These are phyloP conservation scores for Castanea crenata DNA, from an alignment of 306 rosid genomes.

Conservation along the genomic window DNA sequence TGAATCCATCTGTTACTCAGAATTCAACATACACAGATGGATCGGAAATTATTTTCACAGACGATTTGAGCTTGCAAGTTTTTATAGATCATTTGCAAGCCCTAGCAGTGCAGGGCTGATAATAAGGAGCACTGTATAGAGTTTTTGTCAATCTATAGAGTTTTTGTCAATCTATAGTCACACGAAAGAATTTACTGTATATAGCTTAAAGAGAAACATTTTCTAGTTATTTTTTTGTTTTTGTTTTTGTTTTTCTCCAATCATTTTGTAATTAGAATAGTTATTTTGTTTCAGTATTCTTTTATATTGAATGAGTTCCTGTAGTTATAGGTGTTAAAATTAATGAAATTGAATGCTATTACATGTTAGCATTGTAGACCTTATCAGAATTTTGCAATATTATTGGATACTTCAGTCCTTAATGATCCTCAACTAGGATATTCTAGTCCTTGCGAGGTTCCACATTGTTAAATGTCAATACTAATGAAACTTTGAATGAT, in stretches of 20 bases:
- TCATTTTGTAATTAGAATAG: neutral
- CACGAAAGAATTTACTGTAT: slow-evolving; percentile 15
- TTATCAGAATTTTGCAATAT: too few relatives aligned
- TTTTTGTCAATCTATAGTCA: slow-evolving; percentile 10
- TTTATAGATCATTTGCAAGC: slow-evolving; percentile 83
- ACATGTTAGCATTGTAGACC: too few relatives aligned
- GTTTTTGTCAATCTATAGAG: slow-evolving; percentile 12
- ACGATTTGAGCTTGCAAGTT: slow-evolving; percentile 87
- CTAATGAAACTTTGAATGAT: too few relatives aligned
- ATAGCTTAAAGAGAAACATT: slow-evolving; percentile 16
- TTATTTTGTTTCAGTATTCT: neutral
- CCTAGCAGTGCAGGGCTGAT: slow-evolving; percentile 83
- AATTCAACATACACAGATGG: slow-evolving; percentile 72
- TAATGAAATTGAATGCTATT: too few relatives aligned
- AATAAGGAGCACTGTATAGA: slow-evolving; percentile 11
- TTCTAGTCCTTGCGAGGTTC: too few relatives aligned
- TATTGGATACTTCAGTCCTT: too few relatives aligned
- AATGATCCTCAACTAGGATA: too few relatives aligned
- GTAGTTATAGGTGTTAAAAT: too few relatives aligned
- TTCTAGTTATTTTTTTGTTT: neutral
- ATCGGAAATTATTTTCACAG: slow-evolving; percentile 77
- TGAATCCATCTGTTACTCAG: slow-evolving; percentile 91
- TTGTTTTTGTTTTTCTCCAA: neutral
- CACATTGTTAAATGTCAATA: too few relatives aligned
- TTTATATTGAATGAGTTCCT: too few relatives aligned